Base-by-base conservation (phyloP, 208 protist genomes). In the Trypanosoma theileri region DNA sequence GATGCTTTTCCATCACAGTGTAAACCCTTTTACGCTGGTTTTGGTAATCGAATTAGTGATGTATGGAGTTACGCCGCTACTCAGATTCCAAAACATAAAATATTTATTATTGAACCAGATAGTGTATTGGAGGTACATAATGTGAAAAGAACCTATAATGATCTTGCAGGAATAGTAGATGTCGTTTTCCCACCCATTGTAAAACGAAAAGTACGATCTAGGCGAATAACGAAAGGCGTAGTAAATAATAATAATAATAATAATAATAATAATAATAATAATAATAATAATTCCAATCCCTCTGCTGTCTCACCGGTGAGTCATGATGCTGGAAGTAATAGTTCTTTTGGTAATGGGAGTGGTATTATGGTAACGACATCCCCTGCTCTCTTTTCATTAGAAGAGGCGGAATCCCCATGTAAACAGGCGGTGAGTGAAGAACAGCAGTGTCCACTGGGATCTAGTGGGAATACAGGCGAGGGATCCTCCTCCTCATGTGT, bases 11-110 rank as follows among this genome's bases (percentile, higher is more conserved):
- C 90, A 12, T n/a, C 59, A 7, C 57, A 81, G 40, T 75, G 54
- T 42, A 81, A 80, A 46, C 92, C 91, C 0, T 97, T 96, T 62
- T 96, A 95, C 57, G 92, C 90, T 12, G 94, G 91, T 0, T 98
- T 97, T 62, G 94, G 94, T 19, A 98, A 98, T 64, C 86, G 94
- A 59, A 77, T 85, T 67, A 95, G 81, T 59, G 94, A 98, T 66
- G 77, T 90, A n/a, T 77, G 91, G 45, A 90, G 87, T 73, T 98
- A 98, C 79, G 71, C 78, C 22, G 85, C 85, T 11, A 89, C 84
- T 14, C 69, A 79, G 14, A 88, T 98, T 35, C 82, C 86, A n/a
- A 63, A 71, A 57, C 82, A 91, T 66, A 86, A 85, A 58, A 92
- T 95, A 41, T 97, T 95, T 56, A 89, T 96, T 42, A 93, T 98